Percentiles rank a stretch among this genome's conserved stretches.
Evolutionary conservation across 768 basidiomycete genomes (phyloP).

Genomic region (Mycena sanguinolenta): DNA sequence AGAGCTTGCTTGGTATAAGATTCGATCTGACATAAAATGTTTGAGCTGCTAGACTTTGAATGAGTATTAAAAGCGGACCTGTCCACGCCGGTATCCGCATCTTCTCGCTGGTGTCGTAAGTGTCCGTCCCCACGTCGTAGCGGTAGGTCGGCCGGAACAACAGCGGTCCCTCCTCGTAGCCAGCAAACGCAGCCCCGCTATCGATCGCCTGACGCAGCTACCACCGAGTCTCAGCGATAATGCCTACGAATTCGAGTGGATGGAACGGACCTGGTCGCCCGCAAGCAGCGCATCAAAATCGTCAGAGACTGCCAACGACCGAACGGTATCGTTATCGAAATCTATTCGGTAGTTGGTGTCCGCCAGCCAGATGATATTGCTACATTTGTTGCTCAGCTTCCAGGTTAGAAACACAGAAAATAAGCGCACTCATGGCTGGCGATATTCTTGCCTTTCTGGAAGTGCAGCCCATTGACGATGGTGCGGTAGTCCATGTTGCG

Average conservation of each 20-base stretch:
- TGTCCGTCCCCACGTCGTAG: constrained; percentile 85
- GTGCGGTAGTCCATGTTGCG: constrained; percentile 94
- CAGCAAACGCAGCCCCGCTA: constrained; percentile 78
- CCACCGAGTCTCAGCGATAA: constrained; percentile 19
- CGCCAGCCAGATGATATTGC: constrained; percentile 93
- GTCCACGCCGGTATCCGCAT: constrained; percentile 98
- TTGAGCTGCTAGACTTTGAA: constrained; percentile 9
- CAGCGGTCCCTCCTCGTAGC: constrained; percentile 91
- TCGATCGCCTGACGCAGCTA: constrained; percentile 85
- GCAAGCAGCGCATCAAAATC: constrained; percentile 82
- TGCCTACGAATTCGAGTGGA: not conserved
- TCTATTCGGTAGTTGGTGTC: constrained; percentile 97
- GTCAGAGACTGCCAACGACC: constrained; percentile 71
- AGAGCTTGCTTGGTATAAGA: constrained; percentile 82
- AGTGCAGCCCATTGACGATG: constrained; percentile 86
- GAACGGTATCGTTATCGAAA: constrained; percentile 84
- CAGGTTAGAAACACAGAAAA: constrained; percentile 5
- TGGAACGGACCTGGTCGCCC: constrained; percentile 84
- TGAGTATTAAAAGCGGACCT: constrained; percentile 63
- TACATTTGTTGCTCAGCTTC: constrained; percentile 46
- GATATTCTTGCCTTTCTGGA: constrained; percentile 91
- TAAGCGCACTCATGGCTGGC: constrained; percentile 86
- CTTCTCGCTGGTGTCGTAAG: constrained; percentile 97
- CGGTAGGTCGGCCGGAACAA: constrained; percentile 97
- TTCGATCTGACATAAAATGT: constrained; percentile 76